phyloP scores from a whole-genome alignment of 345 rosid genomes.

The Bruguiera parviflora region DNA sequence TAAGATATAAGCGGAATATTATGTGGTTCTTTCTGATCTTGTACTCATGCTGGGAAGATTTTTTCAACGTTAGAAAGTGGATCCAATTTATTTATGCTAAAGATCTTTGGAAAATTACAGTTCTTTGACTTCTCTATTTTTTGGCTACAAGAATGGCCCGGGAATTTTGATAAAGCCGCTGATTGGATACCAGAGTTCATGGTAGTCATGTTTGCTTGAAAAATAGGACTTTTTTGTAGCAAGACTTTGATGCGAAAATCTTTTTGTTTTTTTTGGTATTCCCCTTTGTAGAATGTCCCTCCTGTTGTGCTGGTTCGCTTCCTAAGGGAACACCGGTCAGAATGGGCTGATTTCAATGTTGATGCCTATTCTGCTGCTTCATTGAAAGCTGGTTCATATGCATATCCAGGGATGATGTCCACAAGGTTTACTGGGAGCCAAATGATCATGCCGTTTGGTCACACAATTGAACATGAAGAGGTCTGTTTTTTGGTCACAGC shows the following conservation, averaged over 20 bases:
- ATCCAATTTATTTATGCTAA: too few relatives aligned
- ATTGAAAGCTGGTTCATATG: slow-evolving; percentile 71
- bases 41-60: too few relatives aligned
- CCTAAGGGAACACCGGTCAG: slow-evolving; percentile 94
- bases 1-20: too few relatives aligned
- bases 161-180: too few relatives aligned
- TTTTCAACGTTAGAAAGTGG: too few relatives aligned
- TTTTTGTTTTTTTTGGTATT: neutral
- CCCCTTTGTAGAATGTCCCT: slow-evolving; percentile 68
- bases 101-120: too few relatives aligned
- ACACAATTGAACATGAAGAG: slow-evolving; percentile 97
- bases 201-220: neutral
- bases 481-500: slow-evolving; percentile 35
- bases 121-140: too few relatives aligned
- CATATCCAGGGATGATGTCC: slow-evolving; percentile 90
- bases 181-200: neutral
- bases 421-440: slow-evolving; percentile 95
- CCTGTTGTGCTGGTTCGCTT: slow-evolving; percentile 94
- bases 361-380: slow-evolving; percentile 98
- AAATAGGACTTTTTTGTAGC: neutral
- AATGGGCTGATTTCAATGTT: slow-evolving; percentile 98
- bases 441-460: slow-evolving; percentile 92
- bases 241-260: neutral
- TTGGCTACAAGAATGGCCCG: too few relatives aligned
- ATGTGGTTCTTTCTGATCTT: too few relatives aligned